phyloP scores from a whole-genome alignment of 805 yeast genomes.

The Candida arabinofermentans region DNA sequence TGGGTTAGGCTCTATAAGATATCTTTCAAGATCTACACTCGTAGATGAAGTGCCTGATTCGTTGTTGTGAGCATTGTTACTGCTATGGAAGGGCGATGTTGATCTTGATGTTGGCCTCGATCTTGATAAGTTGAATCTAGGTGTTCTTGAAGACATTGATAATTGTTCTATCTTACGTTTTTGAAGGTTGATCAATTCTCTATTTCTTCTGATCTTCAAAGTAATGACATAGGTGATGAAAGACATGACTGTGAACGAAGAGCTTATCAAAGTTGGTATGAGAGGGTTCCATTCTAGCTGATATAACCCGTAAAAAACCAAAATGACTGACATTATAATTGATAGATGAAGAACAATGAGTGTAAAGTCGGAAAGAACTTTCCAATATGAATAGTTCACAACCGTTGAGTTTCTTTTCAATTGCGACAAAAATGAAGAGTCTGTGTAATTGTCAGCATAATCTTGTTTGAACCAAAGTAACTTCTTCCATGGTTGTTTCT shows the following conservation, averaged over 20 bases:
- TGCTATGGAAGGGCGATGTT: constrained; percentile 17
- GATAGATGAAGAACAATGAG: constrained; percentile 64
- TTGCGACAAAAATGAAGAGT: constrained; percentile 74
- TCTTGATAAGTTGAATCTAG: constrained; percentile 13
- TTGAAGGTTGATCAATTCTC: constrained; percentile 28
- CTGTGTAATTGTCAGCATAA: constrained; percentile 90
- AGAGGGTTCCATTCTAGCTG: constrained; percentile 46
- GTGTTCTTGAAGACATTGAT: constrained; percentile 13
- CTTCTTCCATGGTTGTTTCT: constrained; percentile 67
- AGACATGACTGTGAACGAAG: constrained; percentile 34
- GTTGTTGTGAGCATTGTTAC: not conserved
- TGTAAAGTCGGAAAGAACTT: constrained; percentile 67
- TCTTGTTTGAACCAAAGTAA: constrained; percentile 81
- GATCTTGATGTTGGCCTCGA: constrained; percentile 24
- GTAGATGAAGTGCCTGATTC: not conserved
- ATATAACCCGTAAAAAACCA: constrained; percentile 65
- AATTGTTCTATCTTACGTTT: constrained; percentile 26
- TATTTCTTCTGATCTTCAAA: constrained; percentile 25
- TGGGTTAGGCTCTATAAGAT: constrained; percentile 22
- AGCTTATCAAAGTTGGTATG: constrained; percentile 34
- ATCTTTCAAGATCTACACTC: constrained; percentile 20
- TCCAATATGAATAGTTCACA: constrained; percentile 56
- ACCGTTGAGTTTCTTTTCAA: constrained; percentile 75
- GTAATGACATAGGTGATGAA: constrained; percentile 31
- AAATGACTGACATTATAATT: constrained; percentile 56